Evolutionary conservation across 169 alveolate species (phyloP), one percentile per base, ranked within the genome.

Genomic region (Perkinsus olseni): DNA sequence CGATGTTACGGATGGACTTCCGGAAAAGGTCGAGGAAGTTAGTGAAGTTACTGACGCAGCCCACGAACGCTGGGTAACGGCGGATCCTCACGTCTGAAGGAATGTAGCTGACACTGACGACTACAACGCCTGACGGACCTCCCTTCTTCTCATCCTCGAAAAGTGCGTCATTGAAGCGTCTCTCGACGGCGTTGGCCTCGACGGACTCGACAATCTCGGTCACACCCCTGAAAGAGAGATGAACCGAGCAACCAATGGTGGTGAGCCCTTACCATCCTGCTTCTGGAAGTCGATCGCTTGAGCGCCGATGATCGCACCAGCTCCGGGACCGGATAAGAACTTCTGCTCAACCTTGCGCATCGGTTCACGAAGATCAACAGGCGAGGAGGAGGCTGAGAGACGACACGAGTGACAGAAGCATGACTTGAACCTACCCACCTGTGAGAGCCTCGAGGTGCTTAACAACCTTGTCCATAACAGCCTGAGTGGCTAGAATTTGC

Each of bases 181-280:
- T 39, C 92, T 91, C 92, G 36, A 91, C 92, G 62, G 40, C 37
- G 51, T 91, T 91, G 34, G 92, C 92, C 37, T 91, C 74, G 51
- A 91, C 40, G 21, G 62, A 38, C 92, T 91, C 92, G 38, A 38
- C 92, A 6, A 91, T 91, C 62, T 91, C 92, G 38, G 92, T 91
- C 36, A 91, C 62, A 45, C 62, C 62, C 17, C 24, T 17, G 62
- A 45, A 17, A 17, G 62, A 45, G 24, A 45, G 62, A 45, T 45
- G 62, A 45, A 17, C 17, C 6, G 6, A 45, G 6, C 62, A 17
- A 45, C 17, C 17, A 45, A 6, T 45, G 62, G 62, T 17, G 17
- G 62, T 45, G 62, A 10, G 17, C 6, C 6, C 62, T 45, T 38
- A 6, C 92, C 92, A 24, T 91, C 92, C 37, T 91, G 92, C 37